Conservation (phyloP, 768 basidiomycete species). For the Hemileccinum rubropunctum region DNA sequence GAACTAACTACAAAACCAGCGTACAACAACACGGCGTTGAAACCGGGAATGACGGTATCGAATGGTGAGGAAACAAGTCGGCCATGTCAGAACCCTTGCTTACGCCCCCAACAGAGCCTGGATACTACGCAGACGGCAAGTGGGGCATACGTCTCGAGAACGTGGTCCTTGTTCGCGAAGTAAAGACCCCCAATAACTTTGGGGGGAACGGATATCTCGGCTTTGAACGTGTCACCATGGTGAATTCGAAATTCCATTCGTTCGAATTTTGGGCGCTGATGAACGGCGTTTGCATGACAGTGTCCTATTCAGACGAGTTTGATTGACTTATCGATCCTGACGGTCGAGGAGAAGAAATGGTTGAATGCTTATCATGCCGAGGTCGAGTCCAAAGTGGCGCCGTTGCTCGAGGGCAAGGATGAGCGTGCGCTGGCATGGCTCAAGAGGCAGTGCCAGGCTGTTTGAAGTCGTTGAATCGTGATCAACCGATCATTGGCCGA, state of each 20-base stretch:
- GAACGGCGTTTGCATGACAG: constrained; percentile 22
- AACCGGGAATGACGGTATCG: constrained; percentile 86
- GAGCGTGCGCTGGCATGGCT: constrained; percentile 26
- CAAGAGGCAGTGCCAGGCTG: constrained; percentile 13
- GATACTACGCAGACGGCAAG: constrained; percentile 86
- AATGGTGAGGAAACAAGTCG: constrained; percentile 47
- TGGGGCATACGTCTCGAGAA: constrained; percentile 95
- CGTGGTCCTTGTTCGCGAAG: constrained; percentile 74
- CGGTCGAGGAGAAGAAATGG: constrained; percentile 73
- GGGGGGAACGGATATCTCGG: constrained; percentile 78
- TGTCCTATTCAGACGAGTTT: constrained; percentile 89
- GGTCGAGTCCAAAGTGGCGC: constrained; percentile 51
- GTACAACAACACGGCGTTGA: constrained; percentile 69
- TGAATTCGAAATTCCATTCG: constrained; percentile 33
- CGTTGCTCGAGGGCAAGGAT: constrained; percentile 47
- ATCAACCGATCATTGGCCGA: no score
- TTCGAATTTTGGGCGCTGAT: not conserved
- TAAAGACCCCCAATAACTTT: constrained; percentile 72
- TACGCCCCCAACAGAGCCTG: constrained; percentile 57
- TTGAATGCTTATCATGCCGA: constrained; percentile 81
- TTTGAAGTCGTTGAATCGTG: not conserved
- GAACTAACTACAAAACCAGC: constrained; percentile 34
- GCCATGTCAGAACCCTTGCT: not conserved
- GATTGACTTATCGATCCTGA: constrained; percentile 61
- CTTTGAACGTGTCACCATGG: constrained; percentile 88